Percentiles rank a stretch among this genome's conserved stretches.
These are phyloP conservation scores for Kitagawia praeruptora DNA, from an alignment of 129 eudicot species.

Conservation along the genomic window DNA sequence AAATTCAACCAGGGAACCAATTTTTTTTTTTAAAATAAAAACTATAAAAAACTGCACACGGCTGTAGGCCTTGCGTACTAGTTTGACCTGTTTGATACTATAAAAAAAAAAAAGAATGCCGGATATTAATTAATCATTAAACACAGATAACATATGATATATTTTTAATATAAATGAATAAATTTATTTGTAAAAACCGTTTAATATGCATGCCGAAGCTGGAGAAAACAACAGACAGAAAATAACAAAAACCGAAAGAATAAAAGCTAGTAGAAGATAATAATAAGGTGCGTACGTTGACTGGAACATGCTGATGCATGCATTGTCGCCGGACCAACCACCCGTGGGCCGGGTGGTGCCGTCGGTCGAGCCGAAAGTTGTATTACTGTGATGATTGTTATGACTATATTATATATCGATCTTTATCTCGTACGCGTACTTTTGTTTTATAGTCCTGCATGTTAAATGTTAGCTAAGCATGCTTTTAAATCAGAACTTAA, in stretches of 20 bases:
- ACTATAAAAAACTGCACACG: not conserved
- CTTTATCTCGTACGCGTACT: not conserved
- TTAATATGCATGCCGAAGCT: not conserved
- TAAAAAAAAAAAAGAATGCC: no score
- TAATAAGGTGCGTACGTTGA: not conserved
- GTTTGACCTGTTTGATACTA: not conserved
- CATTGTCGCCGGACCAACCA: not conserved
- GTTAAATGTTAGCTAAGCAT: not conserved
- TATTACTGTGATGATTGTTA: not conserved
- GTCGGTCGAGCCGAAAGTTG: not conserved
- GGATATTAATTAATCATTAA: not conserved
- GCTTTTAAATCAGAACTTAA: no score
- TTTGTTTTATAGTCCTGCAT: no score
- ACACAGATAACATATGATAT: not conserved
- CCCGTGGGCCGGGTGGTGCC: not conserved
- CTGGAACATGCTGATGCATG: not conserved
- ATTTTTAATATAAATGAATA: no score
- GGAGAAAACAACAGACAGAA: not conserved
- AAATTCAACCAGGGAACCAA: no score
- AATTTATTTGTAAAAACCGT: not conserved
- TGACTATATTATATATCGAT: not conserved
- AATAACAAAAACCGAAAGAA: not conserved
- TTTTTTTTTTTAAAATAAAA: no score
- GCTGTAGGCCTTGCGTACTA: not conserved
- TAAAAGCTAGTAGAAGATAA: not conserved